Conservation (phyloP, 192 early-diverging fungal species). For the Mortierella alpina region DNA sequence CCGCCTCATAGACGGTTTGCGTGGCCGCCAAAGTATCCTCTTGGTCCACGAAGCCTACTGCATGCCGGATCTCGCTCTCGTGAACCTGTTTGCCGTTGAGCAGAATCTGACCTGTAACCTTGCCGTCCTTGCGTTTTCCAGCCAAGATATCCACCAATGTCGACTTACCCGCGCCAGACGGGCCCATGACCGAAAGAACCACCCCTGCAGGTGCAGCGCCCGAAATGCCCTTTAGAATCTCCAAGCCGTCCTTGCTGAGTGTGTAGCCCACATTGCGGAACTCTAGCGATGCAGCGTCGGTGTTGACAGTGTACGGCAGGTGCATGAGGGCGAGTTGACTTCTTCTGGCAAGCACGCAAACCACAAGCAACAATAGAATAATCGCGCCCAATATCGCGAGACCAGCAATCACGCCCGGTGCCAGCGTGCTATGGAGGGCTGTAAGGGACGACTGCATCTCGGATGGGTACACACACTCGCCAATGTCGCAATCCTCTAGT, state of each 20-base stretch:
- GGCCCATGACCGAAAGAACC: constrained; percentile 91
- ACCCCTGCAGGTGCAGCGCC: constrained; percentile 81
- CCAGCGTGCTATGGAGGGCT: not conserved
- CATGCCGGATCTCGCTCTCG: constrained; percentile 66
- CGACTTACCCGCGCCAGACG: constrained; percentile 92
- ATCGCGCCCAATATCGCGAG: constrained; percentile 32
- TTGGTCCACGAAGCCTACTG: constrained; percentile 80
- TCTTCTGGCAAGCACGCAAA: constrained; percentile 26
- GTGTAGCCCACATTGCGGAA: constrained; percentile 49
- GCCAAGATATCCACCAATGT: constrained; percentile 87
- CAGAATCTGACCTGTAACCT: constrained; percentile 62
- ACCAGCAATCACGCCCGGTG: constrained; percentile 33
- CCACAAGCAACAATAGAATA: constrained; percentile 22
- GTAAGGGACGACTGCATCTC: constrained; percentile 30
- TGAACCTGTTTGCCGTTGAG: constrained; percentile 59
- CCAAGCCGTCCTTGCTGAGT: constrained; percentile 61
- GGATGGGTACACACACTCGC: constrained; percentile 64
- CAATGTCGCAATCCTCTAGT: constrained; percentile 60
- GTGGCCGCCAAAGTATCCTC: constrained; percentile 64
- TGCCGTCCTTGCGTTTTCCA: constrained; percentile 70
- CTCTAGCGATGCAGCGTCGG: constrained; percentile 38
- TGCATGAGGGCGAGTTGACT: constrained; percentile 21
- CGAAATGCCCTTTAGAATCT: constrained; percentile 74
- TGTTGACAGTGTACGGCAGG: constrained; percentile 17
- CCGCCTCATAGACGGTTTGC: constrained; percentile 81